A percentile compares a stretch with the other conserved stretches of the same genome.
Conservation (phyloP, 2,329 filamentous ascomycete species). For the Fusarium papillatum region DNA sequence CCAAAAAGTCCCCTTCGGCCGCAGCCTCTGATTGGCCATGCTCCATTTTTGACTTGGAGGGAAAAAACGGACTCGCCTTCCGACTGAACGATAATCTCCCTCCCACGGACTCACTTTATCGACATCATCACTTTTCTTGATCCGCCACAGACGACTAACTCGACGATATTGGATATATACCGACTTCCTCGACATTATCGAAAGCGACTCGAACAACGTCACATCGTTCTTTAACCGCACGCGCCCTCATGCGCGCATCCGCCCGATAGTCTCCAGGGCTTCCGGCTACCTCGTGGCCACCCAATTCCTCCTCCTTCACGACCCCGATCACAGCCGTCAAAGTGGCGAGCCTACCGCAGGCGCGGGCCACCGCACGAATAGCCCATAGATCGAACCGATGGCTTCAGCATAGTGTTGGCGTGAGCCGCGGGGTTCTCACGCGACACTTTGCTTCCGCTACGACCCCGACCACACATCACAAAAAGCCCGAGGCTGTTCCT, state of each 20-base stretch:
- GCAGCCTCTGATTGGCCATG: conserved; percentile 35
- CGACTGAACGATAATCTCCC: conserved; percentile 16
- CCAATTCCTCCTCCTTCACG: conserved; percentile 9
- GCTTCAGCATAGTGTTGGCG: conserved; percentile 52
- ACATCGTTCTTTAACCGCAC: not conserved
- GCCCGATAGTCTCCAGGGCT: conserved; percentile 17
- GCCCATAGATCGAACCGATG: conserved; percentile 53
- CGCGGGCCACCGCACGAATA: conserved; percentile 61
- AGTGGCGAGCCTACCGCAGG: conserved; percentile 53
- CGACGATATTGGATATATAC: not conserved
- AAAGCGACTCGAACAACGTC: not conserved
- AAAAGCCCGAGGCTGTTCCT: conserved; percentile 38
- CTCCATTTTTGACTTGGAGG: conserved; percentile 21
- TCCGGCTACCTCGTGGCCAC: conserved; percentile 24
- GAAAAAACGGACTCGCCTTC: conserved; percentile 41
- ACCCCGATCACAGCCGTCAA: conserved; percentile 40
- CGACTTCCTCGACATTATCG: not conserved
- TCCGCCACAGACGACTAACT: not conserved
- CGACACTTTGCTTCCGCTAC: conserved; percentile 49
- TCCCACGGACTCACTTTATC: conserved; percentile 19
- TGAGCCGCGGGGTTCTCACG: conserved; percentile 53
- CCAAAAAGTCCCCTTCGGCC: conserved; percentile 17
- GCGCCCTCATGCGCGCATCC: conserved; percentile 17
- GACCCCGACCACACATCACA: conserved; percentile 37
- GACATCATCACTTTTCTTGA: conserved; percentile 20